These are phyloP conservation scores for Diutina sp. DNA, from an alignment of 1,139 yeast genomes.

Conservation along the genomic window DNA sequence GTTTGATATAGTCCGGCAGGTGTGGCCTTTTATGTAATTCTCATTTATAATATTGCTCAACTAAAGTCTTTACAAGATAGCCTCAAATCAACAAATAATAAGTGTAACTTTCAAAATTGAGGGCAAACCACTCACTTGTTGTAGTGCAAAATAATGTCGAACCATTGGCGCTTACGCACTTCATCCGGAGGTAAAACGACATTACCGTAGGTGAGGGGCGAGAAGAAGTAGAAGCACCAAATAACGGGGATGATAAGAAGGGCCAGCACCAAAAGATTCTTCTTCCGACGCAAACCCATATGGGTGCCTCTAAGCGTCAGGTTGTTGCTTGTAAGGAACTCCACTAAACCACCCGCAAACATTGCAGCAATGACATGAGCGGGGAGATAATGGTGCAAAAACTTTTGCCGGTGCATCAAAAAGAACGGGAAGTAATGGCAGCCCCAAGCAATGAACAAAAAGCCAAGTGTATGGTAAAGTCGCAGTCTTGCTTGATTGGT, in stretches of 20 bases:
- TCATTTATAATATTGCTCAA: no score
- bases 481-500: conserved; percentile 55
- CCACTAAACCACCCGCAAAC: conserved; percentile 72
- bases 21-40: no score
- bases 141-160: conserved; percentile 72
- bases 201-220: conserved; percentile 82
- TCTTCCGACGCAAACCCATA: conserved; percentile 12
- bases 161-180: conserved; percentile 66
- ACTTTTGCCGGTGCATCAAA: conserved; percentile 86
- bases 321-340: conserved; percentile 62
- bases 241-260: conserved; percentile 35
- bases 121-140: conserved; percentile 36
- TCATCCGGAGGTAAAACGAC: conserved; percentile 48
- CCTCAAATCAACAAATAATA: no score
- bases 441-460: conserved; percentile 78
- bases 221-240: conserved; percentile 58
- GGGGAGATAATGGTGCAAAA: conserved; percentile 90
- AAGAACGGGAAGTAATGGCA: conserved; percentile 86
- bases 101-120: no score
- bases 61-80: no score
- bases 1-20: no score
- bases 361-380: conserved; percentile 88
- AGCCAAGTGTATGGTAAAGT: conserved; percentile 72
- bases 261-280: conserved; percentile 21
- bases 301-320: conserved; percentile 8